Evolutionary conservation across 2,329 filamentous ascomycete genomes (phyloP).

Genomic region (Colletotrichum sp.): DNA sequence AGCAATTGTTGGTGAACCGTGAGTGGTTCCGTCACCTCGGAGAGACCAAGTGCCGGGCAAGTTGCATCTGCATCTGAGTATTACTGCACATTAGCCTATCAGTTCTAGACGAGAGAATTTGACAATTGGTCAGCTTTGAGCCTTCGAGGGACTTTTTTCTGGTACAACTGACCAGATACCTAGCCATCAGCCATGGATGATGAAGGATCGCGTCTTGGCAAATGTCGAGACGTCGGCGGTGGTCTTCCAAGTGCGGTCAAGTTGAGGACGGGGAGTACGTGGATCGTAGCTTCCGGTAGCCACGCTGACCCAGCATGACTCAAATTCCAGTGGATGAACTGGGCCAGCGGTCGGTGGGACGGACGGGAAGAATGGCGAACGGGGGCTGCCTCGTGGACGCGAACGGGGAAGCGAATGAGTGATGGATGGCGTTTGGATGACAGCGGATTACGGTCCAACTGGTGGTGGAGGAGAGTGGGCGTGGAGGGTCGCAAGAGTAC

Average conservation of each 20-base stretch:
- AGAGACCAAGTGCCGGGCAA: not conserved
- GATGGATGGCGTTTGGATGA: not conserved
- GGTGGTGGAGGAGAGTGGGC: not conserved
- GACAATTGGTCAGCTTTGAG: not conserved
- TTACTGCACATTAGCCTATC: not conserved
- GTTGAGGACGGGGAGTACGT: not conserved
- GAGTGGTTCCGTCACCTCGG: not conserved
- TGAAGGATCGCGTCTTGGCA: slow-evolving; percentile 3
- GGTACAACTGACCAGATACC: not conserved
- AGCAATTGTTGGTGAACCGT: not conserved
- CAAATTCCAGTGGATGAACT: not conserved
- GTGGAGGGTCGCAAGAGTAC: not conserved
- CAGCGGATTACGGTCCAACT: not conserved
- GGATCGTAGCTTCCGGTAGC: not conserved
- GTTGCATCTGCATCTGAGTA: slow-evolving; percentile 3
- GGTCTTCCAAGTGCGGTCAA: not conserved
- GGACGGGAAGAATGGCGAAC: not conserved
- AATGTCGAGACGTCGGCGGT: not conserved
- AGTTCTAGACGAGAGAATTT: not conserved
- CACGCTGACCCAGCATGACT: not conserved
- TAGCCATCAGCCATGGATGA: not conserved
- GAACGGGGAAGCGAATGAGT: not conserved
- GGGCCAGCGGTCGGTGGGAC: not conserved
- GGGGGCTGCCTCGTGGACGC: not conserved
- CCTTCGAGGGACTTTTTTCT: not conserved